Percentiles rank a stretch among this genome's conserved stretches.
Evolutionary conservation across 2,329 filamentous ascomycete species (phyloP).

Genomic region (Nothophaeocryptopus gaeumannii): DNA sequence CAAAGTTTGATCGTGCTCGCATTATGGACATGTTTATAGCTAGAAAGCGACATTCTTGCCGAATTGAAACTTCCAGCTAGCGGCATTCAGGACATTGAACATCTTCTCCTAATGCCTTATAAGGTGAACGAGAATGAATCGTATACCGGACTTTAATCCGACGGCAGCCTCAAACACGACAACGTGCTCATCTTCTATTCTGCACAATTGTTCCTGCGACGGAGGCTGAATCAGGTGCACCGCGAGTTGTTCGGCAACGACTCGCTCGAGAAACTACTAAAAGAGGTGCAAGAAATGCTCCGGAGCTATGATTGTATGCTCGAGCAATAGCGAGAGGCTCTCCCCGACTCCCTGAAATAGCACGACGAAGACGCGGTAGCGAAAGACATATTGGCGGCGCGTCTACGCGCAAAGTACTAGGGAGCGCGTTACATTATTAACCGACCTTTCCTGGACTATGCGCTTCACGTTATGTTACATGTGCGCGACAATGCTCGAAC

Average conservation of each 20-base stretch:
- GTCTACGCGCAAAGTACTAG: conserved; percentile 90
- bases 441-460: conserved; percentile 68
- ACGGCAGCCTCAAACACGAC: conserved; percentile 23
- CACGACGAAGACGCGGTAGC: conserved; percentile 68
- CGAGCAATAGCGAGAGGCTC: conserved; percentile 52
- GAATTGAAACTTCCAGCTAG: conserved; percentile 67
- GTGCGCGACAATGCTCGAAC: conserved; percentile 19
- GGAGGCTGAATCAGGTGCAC: conserved; percentile 56
- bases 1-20: conserved; percentile 56
- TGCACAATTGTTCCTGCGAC: conserved; percentile 60
- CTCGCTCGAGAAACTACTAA: conserved; percentile 22
- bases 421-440: conserved; percentile 88
- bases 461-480: conserved; percentile 50
- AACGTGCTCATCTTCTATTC: conserved; percentile 58
- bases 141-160: conserved; percentile 25
- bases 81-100: conserved; percentile 57
- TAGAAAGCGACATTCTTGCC: conserved; percentile 92
- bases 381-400: conserved; percentile 72
- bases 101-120: conserved; percentile 65
- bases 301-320: conserved; percentile 40
- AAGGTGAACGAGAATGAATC: conserved; percentile 42
- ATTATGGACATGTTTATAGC: conserved; percentile 90
- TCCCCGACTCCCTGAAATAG: conserved; percentile 57
- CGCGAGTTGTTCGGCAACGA: conserved; percentile 51
- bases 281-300: conserved; percentile 30